Base-by-base conservation (phyloP, 1,284 basidiomycete species). In the Apiotrichum veenhuisii region DNA sequence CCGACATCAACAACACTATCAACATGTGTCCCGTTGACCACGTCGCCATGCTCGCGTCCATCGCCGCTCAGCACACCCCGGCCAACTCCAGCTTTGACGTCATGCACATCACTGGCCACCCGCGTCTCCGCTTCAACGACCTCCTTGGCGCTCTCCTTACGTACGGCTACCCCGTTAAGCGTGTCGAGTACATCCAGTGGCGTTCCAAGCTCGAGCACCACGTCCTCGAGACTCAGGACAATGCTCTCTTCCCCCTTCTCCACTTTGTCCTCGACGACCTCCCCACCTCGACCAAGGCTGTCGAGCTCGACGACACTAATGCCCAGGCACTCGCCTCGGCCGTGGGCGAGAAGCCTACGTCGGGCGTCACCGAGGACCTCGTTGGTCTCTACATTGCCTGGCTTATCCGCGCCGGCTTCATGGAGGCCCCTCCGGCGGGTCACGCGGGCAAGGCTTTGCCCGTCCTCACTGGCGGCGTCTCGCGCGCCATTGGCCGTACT, bases 1-100 rank as follows among this genome's bases (percentile, higher is more conserved):
- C 96, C 1, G 91, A 99, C 73, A 98, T 99, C 77, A 92, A 97
- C 81, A 99, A 99, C 78, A 88, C 90, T 4, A 84, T 98, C 71
- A 98, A 98, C 79, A 95, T 98, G 89, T 90, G 94, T 20, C 96
- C 96, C 0, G 96, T 98, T 27, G 90, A 98, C 77, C 91, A 96
- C 72, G 95, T 99, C 60, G 94, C 96, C 1, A 82, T 85, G 3
- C 87, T 90, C 68, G 85, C 86, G 5, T 80, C 89, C 1, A 80
- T 90, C 20, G 88, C 92, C 1, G 84, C 87, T 1, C 67, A 80
- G 37, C 52, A 79, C 79, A 8, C 85, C 81, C 54, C 80, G 82
- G 22, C 71, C 5, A 44, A 68, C 25, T 43, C 62, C 34, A 54
- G 41, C 42, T 81, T 88, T 61, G 81, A 83, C 38, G 93, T 98